Conservation (phyloP, 306 rosid species). For the Ceratonia siliqua region DNA sequence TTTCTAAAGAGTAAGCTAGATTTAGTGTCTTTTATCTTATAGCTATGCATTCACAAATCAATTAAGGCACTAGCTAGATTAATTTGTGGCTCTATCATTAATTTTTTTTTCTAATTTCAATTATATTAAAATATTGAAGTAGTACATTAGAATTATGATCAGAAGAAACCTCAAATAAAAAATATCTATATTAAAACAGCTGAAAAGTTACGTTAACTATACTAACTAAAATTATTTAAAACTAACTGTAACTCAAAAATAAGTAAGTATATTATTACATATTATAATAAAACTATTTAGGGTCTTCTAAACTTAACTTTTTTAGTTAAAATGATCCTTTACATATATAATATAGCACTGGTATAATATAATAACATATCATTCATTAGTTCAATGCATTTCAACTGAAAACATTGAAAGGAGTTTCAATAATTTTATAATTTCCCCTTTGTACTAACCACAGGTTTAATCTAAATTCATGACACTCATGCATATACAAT, state of each 20-base stretch:
- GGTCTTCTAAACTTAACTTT: background rate
- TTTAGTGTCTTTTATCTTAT: background rate
- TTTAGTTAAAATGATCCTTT: background rate
- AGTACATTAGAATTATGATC: background rate
- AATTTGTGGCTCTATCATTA: no score
- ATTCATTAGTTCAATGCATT: background rate
- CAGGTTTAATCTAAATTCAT: background rate
- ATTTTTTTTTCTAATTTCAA: background rate
- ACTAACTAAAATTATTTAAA: background rate
- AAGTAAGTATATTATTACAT: background rate
- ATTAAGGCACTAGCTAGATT: no score
- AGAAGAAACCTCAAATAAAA: background rate
- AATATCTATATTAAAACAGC: background rate
- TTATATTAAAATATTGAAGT: background rate
- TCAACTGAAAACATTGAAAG: background rate
- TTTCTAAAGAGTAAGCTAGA: background rate
- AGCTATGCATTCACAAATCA: no score
- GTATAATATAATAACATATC: no score
- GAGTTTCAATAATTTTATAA: background rate
- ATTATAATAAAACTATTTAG: background rate
- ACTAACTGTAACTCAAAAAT: conserved; percentile 6
- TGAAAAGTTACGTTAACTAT: background rate
- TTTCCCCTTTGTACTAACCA: background rate
- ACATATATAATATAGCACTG: no score
- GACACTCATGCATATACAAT: background rate